Evolutionary conservation across 78 protist species (phyloP).

Genomic region (Planoprotostelium fungivorum): DNA sequence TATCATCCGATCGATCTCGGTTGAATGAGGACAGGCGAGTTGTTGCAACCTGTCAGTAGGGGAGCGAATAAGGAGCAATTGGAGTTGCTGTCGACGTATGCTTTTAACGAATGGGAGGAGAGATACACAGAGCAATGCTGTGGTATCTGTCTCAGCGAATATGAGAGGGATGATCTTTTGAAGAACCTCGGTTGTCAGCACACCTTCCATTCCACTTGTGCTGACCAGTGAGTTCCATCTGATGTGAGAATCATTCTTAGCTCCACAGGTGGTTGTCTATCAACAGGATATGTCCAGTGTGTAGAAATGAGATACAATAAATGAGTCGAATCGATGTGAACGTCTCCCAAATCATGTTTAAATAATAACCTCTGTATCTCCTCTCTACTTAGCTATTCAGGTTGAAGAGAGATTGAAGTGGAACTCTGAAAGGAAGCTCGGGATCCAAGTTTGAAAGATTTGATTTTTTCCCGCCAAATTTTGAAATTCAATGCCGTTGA

Average conservation of each 20-base stretch:
- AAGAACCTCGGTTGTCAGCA: background rate
- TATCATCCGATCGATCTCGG: background rate
- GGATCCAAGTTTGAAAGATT: too few relatives aligned
- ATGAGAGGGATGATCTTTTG: background rate
- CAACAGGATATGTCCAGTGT: background rate
- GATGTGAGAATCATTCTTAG: too few relatives aligned
- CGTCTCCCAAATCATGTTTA: too few relatives aligned
- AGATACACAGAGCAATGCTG: background rate
- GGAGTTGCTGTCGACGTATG: background rate
- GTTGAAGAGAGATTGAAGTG: too few relatives aligned
- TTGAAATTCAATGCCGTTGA: background rate
- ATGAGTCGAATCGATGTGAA: too few relatives aligned
- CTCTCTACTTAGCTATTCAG: too few relatives aligned
- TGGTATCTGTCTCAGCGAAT: background rate
- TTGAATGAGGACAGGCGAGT: background rate
- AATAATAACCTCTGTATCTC: too few relatives aligned
- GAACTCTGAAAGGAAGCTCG: too few relatives aligned
- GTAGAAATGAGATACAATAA: background rate
- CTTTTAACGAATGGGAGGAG: background rate
- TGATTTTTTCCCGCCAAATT: background rate
- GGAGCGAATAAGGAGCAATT: background rate
- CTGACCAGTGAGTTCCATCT: background rate
- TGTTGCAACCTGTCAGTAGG: background rate
- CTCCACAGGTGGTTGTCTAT: background rate
- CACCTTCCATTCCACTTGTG: background rate